phyloP scores from a whole-genome alignment of 1,139 yeast species.

The Yamadazyma dushanensis region DNA sequence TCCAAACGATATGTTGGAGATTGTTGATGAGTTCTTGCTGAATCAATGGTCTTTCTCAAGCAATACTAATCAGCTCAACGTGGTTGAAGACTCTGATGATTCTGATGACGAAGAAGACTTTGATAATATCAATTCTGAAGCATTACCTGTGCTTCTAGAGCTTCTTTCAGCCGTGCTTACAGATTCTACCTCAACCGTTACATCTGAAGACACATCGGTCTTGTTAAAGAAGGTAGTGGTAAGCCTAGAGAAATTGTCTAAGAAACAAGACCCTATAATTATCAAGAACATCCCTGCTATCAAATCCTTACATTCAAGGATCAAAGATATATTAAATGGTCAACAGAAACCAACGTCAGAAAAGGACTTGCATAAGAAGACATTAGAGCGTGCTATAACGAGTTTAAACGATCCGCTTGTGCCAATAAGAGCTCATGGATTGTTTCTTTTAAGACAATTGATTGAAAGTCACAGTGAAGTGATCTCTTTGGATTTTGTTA shows the following conservation, averaged over 20 bases:
- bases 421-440: conserved; percentile 86
- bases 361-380: conserved; percentile 21
- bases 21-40: conserved; percentile 47
- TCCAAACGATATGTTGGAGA: conserved; percentile 57
- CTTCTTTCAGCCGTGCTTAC: conserved; percentile 54
- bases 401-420: conserved; percentile 75
- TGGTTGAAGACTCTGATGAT: conserved; percentile 35
- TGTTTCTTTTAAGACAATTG: conserved; percentile 62
- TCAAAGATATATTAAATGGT: conserved; percentile 28
- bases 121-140: conserved; percentile 19
- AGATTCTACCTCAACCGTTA: conserved; percentile 33
- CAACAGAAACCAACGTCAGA: conserved; percentile 17
- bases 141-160: conserved; percentile 45
- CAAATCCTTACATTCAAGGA: conserved; percentile 31
- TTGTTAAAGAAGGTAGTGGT: conserved; percentile 29
- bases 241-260: conserved; percentile 23
- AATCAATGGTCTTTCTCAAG: background rate
- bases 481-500: conserved; percentile 52
- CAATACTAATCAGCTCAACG: background rate
- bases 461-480: conserved; percentile 51
- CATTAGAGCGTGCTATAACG: conserved; percentile 56
- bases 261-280: conserved; percentile 3
- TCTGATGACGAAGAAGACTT: conserved; percentile 44
- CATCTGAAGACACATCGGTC: conserved; percentile 22
- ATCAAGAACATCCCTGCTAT: conserved; percentile 19